Conservation (phyloP, 2,329 filamentous ascomycete species). For the Penicillium rolfsii region DNA sequence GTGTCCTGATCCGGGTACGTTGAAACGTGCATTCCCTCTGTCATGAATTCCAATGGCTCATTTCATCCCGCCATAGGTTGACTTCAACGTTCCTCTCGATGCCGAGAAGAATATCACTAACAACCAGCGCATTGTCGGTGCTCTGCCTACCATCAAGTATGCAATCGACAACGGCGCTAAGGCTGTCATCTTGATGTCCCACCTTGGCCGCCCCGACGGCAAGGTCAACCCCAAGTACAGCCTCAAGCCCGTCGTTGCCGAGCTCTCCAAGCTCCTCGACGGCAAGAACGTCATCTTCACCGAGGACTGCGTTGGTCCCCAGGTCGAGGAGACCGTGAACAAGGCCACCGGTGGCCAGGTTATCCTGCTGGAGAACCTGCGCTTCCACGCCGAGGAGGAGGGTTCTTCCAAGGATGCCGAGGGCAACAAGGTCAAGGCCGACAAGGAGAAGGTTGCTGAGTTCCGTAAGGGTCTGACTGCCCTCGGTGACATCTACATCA, state of each 20-base stretch:
- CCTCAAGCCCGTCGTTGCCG: conserved; percentile 84
- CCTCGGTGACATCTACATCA: conserved; percentile 94
- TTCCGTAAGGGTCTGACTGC: conserved; percentile 96
- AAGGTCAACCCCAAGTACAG: conserved; percentile 91
- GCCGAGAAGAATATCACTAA: conserved; percentile 93
- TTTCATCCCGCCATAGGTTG: conserved; percentile 65
- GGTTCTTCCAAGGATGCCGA: conserved; percentile 91
- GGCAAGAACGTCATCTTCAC: conserved; percentile 82
- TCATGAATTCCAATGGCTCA: conserved; percentile 15
- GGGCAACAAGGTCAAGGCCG: conserved; percentile 97
- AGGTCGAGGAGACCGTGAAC: conserved; percentile 88
- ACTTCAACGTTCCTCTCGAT: conserved; percentile 99
- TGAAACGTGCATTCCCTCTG: conserved; percentile 26
- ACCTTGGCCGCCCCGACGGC: conserved; percentile 94
- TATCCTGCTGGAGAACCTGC: conserved; percentile 93
- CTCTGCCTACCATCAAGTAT: conserved; percentile 92
- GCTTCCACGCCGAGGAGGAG: conserved; percentile 98
- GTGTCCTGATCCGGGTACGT: conserved; percentile 93
- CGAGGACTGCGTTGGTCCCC: conserved; percentile 84
- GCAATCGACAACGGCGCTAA: conserved; percentile 88
- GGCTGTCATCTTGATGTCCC: conserved; percentile 95
- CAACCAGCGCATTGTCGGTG: conserved; percentile 96
- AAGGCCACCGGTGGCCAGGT: conserved; percentile 79
- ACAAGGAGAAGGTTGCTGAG: conserved; percentile 86
- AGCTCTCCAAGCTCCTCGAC: conserved; percentile 86